Conservation (phyloP, 164 flowering plant genomes). For the Taxillus chinensis region DNA sequence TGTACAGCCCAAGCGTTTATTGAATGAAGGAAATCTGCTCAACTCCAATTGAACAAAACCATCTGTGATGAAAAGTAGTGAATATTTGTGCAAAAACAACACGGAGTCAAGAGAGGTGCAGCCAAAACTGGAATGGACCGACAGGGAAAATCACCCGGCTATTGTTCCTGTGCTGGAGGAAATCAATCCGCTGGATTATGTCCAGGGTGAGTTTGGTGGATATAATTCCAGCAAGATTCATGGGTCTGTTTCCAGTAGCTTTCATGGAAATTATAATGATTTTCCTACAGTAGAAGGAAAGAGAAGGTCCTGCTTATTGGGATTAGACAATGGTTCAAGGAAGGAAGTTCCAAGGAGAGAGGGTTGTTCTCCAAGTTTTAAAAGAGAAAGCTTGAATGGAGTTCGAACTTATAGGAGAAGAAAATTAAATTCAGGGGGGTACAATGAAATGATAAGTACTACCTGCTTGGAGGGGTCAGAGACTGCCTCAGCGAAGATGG, state of each 20-base stretch:
- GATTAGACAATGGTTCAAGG: constrained; percentile 6
- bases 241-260: constrained; percentile 13
- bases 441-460: too few relatives aligned
- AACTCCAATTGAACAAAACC: constrained; percentile 9
- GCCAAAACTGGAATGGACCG: constrained; percentile 1
- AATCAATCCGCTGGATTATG: not conserved
- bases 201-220: constrained; percentile 8
- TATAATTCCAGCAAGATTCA: constrained; percentile 12
- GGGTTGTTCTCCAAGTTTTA: constrained; percentile 4
- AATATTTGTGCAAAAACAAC: constrained; percentile 3
- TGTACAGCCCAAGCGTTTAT: constrained; percentile 60
- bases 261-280: constrained; percentile 1
- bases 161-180: constrained; percentile 22
- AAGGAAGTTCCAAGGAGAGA: constrained; percentile 10
- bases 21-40: constrained; percentile 23
- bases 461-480: constrained; percentile 13
- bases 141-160: constrained; percentile 20
- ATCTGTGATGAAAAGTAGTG: not conserved
- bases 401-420: constrained; percentile 12
- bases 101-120: constrained; percentile 6
- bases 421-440: constrained; percentile 11
- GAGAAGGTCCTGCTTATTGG: constrained; percentile 10
- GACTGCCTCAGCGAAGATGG: constrained; percentile 6
- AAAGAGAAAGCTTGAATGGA: constrained; percentile 14
- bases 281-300: constrained; percentile 4